phyloP scores from a whole-genome alignment of 768 basidiomycete species.

The Rhodotorula toruloides region DNA sequence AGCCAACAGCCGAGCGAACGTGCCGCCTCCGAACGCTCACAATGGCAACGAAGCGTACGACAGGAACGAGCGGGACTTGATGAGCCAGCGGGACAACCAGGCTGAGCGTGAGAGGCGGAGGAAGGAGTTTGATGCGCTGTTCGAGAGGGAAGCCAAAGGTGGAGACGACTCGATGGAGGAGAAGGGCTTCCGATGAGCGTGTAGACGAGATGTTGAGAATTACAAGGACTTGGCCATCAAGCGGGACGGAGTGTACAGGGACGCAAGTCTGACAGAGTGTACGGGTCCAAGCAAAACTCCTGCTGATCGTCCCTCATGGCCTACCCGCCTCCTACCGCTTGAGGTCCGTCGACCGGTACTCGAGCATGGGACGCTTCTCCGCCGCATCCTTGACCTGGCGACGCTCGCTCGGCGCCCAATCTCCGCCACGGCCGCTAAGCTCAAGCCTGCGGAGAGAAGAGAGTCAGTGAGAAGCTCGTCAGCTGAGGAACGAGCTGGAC shows the following conservation, averaged over 20 bases:
- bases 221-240: no score
- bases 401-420: conserved; percentile 16
- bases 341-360: conserved; percentile 3
- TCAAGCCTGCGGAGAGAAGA: conserved; percentile 4
- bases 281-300: no score
- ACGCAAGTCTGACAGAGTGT: no score
- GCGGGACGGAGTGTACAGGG: no score
- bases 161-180: conserved; percentile 26
- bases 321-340: no score
- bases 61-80: not conserved
- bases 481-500: not conserved
- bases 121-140: conserved; percentile 29
- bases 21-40: not conserved
- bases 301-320: no score
- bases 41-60: not conserved
- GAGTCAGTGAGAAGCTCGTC: not conserved
- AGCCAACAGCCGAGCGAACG: not conserved
- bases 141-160: conserved; percentile 23
- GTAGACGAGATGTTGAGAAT: no score
- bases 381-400: conserved; percentile 12
- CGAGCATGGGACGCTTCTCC: not conserved
- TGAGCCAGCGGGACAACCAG: not conserved
- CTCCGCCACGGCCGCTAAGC: conserved; percentile 12
- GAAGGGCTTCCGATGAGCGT: not conserved
- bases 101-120: conserved; percentile 17